These are phyloP conservation scores for Linum usitatissimum DNA, from an alignment of 345 rosid genomes.

Conservation along the genomic window DNA sequence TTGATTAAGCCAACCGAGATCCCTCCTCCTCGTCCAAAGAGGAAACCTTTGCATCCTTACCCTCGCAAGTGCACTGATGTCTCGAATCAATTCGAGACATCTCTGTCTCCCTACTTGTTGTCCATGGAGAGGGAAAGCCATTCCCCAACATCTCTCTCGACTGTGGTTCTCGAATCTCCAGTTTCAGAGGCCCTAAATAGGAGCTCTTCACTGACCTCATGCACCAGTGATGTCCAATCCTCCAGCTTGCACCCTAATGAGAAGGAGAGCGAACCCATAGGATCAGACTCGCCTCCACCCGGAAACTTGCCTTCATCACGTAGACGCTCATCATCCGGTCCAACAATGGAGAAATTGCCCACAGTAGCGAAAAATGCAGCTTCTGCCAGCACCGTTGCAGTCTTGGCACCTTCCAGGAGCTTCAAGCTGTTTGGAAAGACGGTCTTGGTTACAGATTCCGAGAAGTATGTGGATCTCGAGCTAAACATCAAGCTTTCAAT, in stretches of 20 bases:
- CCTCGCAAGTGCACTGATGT: slow-evolving; percentile 17
- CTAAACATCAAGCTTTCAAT: slow-evolving; percentile 24
- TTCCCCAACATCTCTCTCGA: slow-evolving; percentile 20
- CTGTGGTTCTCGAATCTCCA: slow-evolving; percentile 30
- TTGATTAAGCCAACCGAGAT: slow-evolving; percentile 16
- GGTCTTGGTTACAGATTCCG: slow-evolving; percentile 30
- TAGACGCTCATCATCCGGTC: slow-evolving; percentile 6
- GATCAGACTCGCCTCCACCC: slow-evolving; percentile 18
- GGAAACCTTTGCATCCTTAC: slow-evolving; percentile 27
- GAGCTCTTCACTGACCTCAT: slow-evolving; percentile 53
- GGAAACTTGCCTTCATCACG: slow-evolving; percentile 19
- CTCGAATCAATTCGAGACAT: slow-evolving; percentile 8
- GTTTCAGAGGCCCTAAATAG: slow-evolving; percentile 32
- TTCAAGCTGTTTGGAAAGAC: slow-evolving; percentile 63
- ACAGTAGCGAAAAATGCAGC: slow-evolving; percentile 18
- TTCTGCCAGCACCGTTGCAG: too few relatives aligned
- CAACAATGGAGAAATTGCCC: slow-evolving; percentile 12
- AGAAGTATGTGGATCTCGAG: background rate
- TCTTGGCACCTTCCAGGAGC: slow-evolving; percentile 17
- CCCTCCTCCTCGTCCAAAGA: slow-evolving; percentile 28
- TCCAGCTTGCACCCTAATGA: slow-evolving; percentile 12
- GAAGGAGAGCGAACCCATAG: slow-evolving; percentile 23
- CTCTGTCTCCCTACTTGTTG: slow-evolving; percentile 9
- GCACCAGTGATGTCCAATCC: slow-evolving; percentile 37
- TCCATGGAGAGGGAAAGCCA: slow-evolving; percentile 16